Conservation (phyloP, 495 filamentous ascomycete species). For the Lophium mytilinum region DNA sequence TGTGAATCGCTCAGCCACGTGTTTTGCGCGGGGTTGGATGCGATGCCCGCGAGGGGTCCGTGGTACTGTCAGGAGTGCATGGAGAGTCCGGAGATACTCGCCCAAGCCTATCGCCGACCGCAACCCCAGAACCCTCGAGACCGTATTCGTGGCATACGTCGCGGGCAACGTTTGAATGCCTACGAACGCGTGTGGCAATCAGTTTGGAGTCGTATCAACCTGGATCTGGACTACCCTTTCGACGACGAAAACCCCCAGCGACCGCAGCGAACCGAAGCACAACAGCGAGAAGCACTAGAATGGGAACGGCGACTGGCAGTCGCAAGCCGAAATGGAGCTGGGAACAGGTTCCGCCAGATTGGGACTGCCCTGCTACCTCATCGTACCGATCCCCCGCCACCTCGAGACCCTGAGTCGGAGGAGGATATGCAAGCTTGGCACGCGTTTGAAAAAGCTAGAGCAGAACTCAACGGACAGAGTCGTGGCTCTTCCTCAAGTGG, state of each 20-base stretch:
- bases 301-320: slow-evolving; percentile 78
- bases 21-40: slow-evolving; percentile 73
- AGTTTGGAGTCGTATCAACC: slow-evolving; percentile 55
- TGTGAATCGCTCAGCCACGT: slow-evolving; percentile 81
- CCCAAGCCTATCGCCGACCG: slow-evolving; percentile 16
- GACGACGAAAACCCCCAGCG: slow-evolving; percentile 64
- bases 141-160: slow-evolving; percentile 44
- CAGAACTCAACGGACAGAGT: slow-evolving; percentile 34
- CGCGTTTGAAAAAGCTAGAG: slow-evolving; percentile 73
- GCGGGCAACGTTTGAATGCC: slow-evolving; percentile 31
- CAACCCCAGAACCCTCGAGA: slow-evolving; percentile 35
- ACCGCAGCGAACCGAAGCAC: slow-evolving; percentile 44
- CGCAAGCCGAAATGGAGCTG: slow-evolving; percentile 63
- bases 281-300: slow-evolving; percentile 56
- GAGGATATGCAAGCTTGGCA: slow-evolving; percentile 86
- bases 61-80: slow-evolving; percentile 85
- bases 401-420: slow-evolving; percentile 56
- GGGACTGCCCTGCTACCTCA: slow-evolving; percentile 21
- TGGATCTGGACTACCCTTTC: slow-evolving; percentile 87
- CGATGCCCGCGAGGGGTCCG: slow-evolving; percentile 53
- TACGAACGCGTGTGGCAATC: slow-evolving; percentile 66
- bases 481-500: background rate
- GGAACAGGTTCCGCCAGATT: slow-evolving; percentile 57
- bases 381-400: slow-evolving; percentile 33
- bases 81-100: slow-evolving; percentile 35